Conservation (phyloP, 768 basidiomycete species). For the Suillus variegatus region DNA sequence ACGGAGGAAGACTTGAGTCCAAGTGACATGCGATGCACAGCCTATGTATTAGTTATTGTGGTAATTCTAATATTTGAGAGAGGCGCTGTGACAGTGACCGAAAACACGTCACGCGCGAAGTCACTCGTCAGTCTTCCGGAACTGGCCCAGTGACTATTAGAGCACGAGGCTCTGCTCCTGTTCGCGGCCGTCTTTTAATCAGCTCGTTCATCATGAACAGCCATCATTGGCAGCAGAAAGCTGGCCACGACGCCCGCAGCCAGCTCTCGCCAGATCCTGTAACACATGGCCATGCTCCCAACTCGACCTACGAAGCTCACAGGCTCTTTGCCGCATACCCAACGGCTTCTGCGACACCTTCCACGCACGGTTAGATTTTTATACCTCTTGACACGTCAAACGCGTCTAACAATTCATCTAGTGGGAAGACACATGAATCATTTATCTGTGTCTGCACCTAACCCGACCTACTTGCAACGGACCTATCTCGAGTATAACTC, state of each 20-base stretch:
- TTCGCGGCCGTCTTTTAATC: constrained; percentile 5
- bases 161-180: constrained; percentile 9
- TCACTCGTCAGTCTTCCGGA: constrained; percentile 1
- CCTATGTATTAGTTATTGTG: not conserved
- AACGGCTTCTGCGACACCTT: constrained; percentile 75
- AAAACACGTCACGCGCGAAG: constrained; percentile 6
- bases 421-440: constrained; percentile 67
- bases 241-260: constrained; percentile 17
- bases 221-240: constrained; percentile 27
- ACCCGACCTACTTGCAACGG: constrained; percentile 66
- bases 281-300: constrained; percentile 28
- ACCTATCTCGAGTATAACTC: constrained; percentile 43
- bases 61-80: not conserved
- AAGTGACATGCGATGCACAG: not conserved
- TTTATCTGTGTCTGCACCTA: constrained; percentile 57
- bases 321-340: constrained; percentile 68
- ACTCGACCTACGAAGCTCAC: constrained; percentile 69
- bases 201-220: constrained; percentile 22
- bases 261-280: constrained; percentile 16
- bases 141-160: not conserved
- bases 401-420: constrained; percentile 30
- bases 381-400: not conserved
- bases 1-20: constrained; percentile 43
- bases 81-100: constrained; percentile 3
- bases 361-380: constrained; percentile 60